Evolutionary conservation across 2,329 filamentous ascomycete genomes (phyloP), one percentile per base, ranked within the genome.

Genomic region (Aspergillus melleus): DNA sequence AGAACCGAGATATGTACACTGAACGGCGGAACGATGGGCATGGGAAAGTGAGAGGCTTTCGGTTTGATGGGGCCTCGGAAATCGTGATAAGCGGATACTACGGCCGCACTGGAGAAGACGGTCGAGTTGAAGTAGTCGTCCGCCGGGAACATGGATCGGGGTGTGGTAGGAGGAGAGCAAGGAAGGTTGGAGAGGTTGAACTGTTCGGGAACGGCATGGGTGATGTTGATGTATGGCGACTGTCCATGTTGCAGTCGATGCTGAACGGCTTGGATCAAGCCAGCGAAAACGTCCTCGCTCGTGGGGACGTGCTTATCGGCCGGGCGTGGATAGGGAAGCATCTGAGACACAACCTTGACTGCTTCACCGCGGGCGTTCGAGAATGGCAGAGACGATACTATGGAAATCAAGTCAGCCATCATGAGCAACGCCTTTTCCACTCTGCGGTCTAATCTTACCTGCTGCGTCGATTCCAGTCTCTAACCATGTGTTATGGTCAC

Each of bases 41-140:
- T 77, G 11, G 84, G 84, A 12, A 80, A 82, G 49, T 81, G 78
- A n/a, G 74, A 63, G 46, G 70, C 55, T n/a, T 70, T 69, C 14
- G 67, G 61, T 55, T 70, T 70, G 9, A 82, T 78, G 4, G 81
- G 71, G 19, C 81, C 77, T 6, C 79, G 78, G 61, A 84, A 81
- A 61, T 84, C 79, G 64, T 86, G 82, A 70, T 86, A 86, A 49
- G 84, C 82, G 5, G 81, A 79, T 5, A 87, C 84, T 0, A 82
- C 80, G 9, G 87, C 85, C 2, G 85, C 86, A 67, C 82, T 86
- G 59, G 86, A 84, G 67, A 88, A 88, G 20, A 88, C 78, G 42
- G 83, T 86, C 54, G 75, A 79, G 50, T 83, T 86, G 71, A 89
- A 88, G 70, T 88, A 88, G 60, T 87, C 84, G 30, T 86, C 82